Conservation (phyloP, 1,284 basidiomycete species). For the Tilletiaria anomala region DNA sequence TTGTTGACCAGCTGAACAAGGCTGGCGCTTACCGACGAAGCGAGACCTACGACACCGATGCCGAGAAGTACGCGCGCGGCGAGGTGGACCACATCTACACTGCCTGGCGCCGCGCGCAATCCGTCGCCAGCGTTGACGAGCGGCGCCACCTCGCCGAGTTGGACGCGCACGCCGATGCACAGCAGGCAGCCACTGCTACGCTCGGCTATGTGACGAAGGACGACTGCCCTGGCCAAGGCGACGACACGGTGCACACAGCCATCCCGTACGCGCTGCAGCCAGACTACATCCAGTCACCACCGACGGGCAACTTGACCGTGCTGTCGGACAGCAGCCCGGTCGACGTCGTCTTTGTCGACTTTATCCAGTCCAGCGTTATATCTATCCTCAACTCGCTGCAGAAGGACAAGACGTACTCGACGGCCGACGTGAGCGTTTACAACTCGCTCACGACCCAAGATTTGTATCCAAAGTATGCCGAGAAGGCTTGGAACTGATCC, state of each 20-base stretch:
- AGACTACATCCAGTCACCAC: constrained; percentile 26
- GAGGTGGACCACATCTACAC: constrained; percentile 6
- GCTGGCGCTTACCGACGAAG: constrained; percentile 1
- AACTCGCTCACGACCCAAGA: constrained; percentile 29
- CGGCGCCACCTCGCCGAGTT: constrained; percentile 6
- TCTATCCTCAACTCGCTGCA: constrained; percentile 12
- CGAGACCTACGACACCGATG: constrained; percentile 3
- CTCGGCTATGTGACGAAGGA: constrained; percentile 38
- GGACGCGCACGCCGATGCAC: constrained; percentile 15
- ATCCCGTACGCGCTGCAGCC: constrained; percentile 25
- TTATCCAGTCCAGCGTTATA: constrained; percentile 4
- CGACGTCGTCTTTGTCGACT: constrained; percentile 10
- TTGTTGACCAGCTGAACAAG: constrained; percentile 14
- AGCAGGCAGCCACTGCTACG: constrained; percentile 11
- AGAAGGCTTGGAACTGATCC: constrained; percentile 20
- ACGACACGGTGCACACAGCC: constrained; percentile 5
- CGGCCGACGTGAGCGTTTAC: constrained; percentile 16
- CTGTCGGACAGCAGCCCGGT: constrained; percentile 5
- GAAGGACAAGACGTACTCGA: constrained; percentile 9
- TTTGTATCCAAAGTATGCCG: constrained; percentile 24
- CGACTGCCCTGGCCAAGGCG: constrained; percentile 8
- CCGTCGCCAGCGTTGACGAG: background rate
- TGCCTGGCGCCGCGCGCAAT: constrained; percentile 3
- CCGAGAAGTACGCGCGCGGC: constrained; percentile 5
- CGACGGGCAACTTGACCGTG: constrained; percentile 7